phyloP scores from a whole-genome alignment of 192 early-diverging fungal species.

The Coemansia sp. region DNA sequence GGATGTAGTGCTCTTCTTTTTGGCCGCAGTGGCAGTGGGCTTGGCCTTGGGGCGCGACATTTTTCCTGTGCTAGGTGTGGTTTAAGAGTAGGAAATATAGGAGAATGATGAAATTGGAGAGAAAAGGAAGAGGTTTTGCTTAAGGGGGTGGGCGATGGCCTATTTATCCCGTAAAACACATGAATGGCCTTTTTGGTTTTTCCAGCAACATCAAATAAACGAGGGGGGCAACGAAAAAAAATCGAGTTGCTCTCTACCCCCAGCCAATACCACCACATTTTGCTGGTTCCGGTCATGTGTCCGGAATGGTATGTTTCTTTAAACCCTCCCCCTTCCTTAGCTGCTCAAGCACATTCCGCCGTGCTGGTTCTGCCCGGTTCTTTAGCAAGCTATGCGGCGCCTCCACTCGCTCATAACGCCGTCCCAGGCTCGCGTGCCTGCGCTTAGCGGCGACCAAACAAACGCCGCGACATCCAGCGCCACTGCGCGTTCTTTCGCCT shows the following conservation, averaged over 20 bases:
- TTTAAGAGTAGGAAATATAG: constrained; percentile 7
- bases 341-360: too few relatives aligned
- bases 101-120: constrained; percentile 1
- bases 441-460: constrained; percentile 28
- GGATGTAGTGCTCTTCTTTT: constrained; percentile 9
- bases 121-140: background rate
- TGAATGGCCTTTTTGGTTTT: background rate
- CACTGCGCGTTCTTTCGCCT: constrained; percentile 29
- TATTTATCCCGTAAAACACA: constrained; percentile 23
- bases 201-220: background rate
- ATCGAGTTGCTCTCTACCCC: constrained; percentile 18
- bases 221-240: constrained; percentile 12
- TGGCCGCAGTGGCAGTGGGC: constrained; percentile 10
- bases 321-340: too few relatives aligned
- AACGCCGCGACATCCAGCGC: constrained; percentile 44
- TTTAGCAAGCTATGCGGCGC: background rate
- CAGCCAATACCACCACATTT: constrained; percentile 15
- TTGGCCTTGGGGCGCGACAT: constrained; percentile 29
- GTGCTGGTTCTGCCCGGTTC: background rate
- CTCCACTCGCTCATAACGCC: constrained; percentile 28
- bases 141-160: constrained; percentile 13
- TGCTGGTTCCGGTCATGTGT: constrained; percentile 2
- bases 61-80: background rate
- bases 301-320: too few relatives aligned
- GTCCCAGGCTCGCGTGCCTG: constrained; percentile 18